Evolutionary conservation across 768 basidiomycete genomes (phyloP).

Genomic region (Tricholoma matsutake): DNA sequence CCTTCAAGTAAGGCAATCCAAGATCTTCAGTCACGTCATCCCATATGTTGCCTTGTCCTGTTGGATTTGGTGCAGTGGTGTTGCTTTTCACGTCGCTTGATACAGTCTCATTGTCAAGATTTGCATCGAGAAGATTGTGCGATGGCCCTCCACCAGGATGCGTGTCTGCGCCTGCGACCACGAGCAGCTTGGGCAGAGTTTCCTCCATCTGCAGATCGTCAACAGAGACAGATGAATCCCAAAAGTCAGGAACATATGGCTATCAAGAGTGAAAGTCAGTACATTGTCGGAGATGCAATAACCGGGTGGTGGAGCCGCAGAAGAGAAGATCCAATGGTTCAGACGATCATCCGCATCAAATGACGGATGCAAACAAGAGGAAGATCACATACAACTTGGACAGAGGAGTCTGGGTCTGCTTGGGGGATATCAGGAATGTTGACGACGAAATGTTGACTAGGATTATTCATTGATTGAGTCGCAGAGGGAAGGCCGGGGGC

Average conservation of each 20-base stretch:
- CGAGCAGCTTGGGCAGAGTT: constrained; percentile 39
- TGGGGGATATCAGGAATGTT: constrained; percentile 54
- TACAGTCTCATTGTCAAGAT: constrained; percentile 13
- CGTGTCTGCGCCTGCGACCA: constrained; percentile 39
- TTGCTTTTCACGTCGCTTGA: constrained; percentile 17
- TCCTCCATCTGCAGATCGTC: constrained; percentile 18
- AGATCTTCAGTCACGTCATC: constrained; percentile 47
- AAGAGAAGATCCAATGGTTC: not conserved
- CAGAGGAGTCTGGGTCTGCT: constrained; percentile 38
- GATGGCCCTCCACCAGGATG: constrained; percentile 36
- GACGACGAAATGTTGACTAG: constrained; percentile 39
- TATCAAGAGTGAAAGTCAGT: constrained; percentile 13
- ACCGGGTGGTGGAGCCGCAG: not conserved
- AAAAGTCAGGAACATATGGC: constrained; percentile 48
- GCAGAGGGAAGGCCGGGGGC: constrained; percentile 43
- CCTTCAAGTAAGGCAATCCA: constrained; percentile 35
- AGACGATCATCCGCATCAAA: not conserved
- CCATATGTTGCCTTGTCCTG: constrained; percentile 32
- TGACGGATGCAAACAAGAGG: constrained; percentile 6
- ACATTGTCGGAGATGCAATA: not conserved
- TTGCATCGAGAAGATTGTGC: constrained; percentile 31
- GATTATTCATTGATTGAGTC: constrained; percentile 21
- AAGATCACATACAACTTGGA: constrained; percentile 55
- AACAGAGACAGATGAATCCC: constrained; percentile 32
- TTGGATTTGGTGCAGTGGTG: constrained; percentile 6